Evolutionary conservation across 2,329 filamentous ascomycete genomes (phyloP), one percentile per base, ranked within the genome.

Genomic region (Penicillium sp.): DNA sequence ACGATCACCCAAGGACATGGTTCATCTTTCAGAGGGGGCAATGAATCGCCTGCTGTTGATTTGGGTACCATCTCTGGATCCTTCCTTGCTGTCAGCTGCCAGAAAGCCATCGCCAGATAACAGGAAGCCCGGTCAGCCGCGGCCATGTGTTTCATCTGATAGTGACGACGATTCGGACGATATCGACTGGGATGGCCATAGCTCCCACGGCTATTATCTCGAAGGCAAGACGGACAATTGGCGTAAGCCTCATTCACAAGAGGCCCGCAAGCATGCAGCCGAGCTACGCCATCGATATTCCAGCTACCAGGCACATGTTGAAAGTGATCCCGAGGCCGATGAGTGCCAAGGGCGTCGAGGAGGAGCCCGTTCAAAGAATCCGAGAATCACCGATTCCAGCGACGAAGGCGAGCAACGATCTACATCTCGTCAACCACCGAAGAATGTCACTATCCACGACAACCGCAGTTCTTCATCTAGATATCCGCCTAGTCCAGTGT

Each of bases 1-100:
- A 58, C 63, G 70, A 47, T 77, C 75, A 10, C 73, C 76, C 4
- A 76, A 71, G 53, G 76, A 78, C 33, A 79, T 79, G 77, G 70
- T 79, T 12, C 71, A 73, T 42, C 68, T 77, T 4, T 79, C 77
- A 0, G 72, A 76, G 35, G 68, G 65, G 3, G 74, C 73, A 15
- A 72, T 79, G 61, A 70, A 78, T 47, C 69, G 67, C 19, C 64
- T 79, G 10, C 64, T 79, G 19, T 64, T 66, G 30, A 50, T 64
- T 7, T 71, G 65, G 68, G 38, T 67, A n/a, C 64, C 67, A 22
- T 35, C 64, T 50, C 44, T 77, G 68, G 74, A 75, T 66, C 9
- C 62, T 63, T 53, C 66, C 12, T 62, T 51, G 19, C 17, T 65
- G 6, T 56, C 35, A 40, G 65, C 58, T 61, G 64, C 35, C 8